Conservation (phyloP, 2,329 filamentous ascomycete genomes). For the Cladophialophora exuberans region DNA sequence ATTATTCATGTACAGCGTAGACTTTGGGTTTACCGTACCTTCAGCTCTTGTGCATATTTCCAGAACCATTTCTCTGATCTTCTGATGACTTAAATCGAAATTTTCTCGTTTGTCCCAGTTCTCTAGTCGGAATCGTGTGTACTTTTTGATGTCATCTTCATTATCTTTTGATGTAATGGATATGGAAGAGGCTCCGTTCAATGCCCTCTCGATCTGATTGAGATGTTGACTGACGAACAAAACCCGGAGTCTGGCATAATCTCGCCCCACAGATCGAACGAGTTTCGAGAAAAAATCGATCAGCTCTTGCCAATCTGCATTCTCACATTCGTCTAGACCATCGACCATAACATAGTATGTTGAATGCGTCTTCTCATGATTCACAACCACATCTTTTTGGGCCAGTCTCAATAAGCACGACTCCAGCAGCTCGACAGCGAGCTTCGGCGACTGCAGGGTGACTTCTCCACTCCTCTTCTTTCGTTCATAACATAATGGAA, state of each 20-base stretch:
- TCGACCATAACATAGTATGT: constrained; percentile 45
- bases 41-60: background rate
- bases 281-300: constrained; percentile 36
- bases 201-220: background rate
- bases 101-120: background rate
- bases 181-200: background rate
- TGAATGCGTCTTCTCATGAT: constrained; percentile 22
- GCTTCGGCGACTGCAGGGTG: background rate
- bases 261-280: constrained; percentile 32
- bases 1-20: background rate
- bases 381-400: constrained; percentile 30
- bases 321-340: constrained; percentile 49
- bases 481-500: background rate
- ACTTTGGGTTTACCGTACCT: background rate
- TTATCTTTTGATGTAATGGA: background rate
- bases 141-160: background rate
- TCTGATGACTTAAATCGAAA: background rate
- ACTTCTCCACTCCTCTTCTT: background rate
- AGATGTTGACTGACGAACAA: constrained; percentile 40
- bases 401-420: background rate
- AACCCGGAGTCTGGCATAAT: constrained; percentile 36
- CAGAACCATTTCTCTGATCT: background rate
- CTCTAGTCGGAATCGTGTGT: background rate
- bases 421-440: background rate
- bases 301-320: constrained; percentile 36